phyloP scores from a whole-genome alignment of 768 basidiomycete species.

The Coprinopsis sp. region DNA sequence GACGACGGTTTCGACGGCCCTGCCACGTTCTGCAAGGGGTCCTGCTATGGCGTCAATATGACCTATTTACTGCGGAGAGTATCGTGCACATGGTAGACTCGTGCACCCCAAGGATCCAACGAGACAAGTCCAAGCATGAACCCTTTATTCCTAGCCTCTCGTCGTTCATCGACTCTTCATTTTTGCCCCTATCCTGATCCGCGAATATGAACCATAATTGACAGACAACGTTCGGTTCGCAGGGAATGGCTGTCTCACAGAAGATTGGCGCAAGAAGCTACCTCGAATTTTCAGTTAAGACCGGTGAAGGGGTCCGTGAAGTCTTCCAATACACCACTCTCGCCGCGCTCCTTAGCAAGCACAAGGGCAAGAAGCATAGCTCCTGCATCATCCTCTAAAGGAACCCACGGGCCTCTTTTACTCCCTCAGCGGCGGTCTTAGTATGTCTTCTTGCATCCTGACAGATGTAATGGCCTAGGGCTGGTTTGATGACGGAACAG shows the following conservation, averaged over 20 bases:
- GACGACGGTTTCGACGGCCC: not conserved
- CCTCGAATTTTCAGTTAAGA: slow-evolving; percentile 95
- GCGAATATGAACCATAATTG: not conserved
- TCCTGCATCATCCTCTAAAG: slow-evolving; percentile 1
- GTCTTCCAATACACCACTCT: slow-evolving; percentile 98
- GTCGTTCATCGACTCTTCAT: too few relatives aligned
- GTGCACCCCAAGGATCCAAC: too few relatives aligned
- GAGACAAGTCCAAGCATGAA: too few relatives aligned
- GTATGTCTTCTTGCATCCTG: too few relatives aligned
- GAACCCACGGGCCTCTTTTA: too few relatives aligned
- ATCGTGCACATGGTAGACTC: too few relatives aligned
- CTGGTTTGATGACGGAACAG: too few relatives aligned
- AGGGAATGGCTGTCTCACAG: slow-evolving; percentile 93
- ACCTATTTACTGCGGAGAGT: too few relatives aligned
- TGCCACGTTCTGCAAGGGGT: not conserved
- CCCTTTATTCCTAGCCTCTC: too few relatives aligned
- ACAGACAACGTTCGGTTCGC: not conserved
- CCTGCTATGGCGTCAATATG: too few relatives aligned
- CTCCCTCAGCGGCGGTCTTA: too few relatives aligned
- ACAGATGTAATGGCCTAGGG: too few relatives aligned
- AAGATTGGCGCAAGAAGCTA: slow-evolving; percentile 98
- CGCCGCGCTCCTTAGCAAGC: slow-evolving; percentile 72
- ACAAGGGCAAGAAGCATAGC: slow-evolving; percentile 35
- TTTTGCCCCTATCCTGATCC: not conserved
- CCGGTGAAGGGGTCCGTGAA: slow-evolving; percentile 95